Base-by-base conservation (phyloP, 176 grass and related monocot genomes). In the Miscanthus lutarioriparius region DNA sequence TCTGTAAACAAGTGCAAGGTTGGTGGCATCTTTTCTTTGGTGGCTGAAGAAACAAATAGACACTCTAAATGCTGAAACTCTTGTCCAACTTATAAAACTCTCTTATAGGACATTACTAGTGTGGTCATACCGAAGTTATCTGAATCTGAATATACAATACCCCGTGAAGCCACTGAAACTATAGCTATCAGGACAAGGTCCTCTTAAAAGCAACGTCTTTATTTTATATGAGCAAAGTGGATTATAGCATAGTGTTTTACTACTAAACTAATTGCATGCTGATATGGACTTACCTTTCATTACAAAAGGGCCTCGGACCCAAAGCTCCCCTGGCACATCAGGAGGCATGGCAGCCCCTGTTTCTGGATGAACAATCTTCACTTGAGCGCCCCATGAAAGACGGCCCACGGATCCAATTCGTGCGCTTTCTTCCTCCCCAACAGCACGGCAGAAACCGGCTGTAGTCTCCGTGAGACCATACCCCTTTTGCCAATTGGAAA, bases 401-500 rank as follows among this genome's bases (percentile, higher is more conserved):
- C 83, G 90, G 8, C 90, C 90, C 10, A 66, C 79, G 2, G 90
- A 86, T 35, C 87, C 83, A 20, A 76, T 16, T 30, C 43, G 20
- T 25, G 22, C 15, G 37, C 53, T 77, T 78, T 86, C 83, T 43
- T 86, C 70, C 39, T 17, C 38, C 1, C 77, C 76, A 19, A 49
- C 1, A 7, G 2, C 14, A 15, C 87, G 83, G 80, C 76, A 89
- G 66, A 87, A 83, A 30, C 91, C 87, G 32, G 64, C 11, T 8
- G 87, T 73, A 10, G 54, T 89, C 82, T 92, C 91, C 1, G 91
- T 89, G 45, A 87, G 58, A 51, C 91, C 91, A 49, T 92, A 92
- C 32, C 91, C 91, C 87, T 92, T 84, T 73, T 58, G 20, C 69
- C 33, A 83, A 61, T 28, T 53, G n/a, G 10, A 41, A 59, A n/a